Conservation (phyloP, 2,329 filamentous ascomycete species). For the Colletotrichum tamarilloi region DNA sequence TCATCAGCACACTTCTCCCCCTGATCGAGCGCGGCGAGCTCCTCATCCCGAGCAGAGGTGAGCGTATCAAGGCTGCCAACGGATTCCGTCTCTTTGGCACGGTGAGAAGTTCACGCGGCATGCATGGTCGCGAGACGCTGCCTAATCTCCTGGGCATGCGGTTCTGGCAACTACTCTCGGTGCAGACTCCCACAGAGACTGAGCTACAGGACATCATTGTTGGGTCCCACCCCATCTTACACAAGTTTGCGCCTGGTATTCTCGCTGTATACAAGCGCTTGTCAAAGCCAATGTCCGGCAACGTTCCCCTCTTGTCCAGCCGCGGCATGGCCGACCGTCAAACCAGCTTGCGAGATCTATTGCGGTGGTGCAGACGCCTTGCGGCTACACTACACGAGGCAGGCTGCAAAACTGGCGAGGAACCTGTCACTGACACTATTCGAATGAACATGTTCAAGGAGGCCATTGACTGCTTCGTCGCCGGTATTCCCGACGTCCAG, state of each 20-base stretch:
- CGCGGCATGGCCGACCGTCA: conserved; percentile 61
- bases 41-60: conserved; percentile 87
- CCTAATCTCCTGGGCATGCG: conserved; percentile 84
- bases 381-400: conserved; percentile 72
- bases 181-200: conserved; percentile 71
- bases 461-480: conserved; percentile 91
- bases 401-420: conserved; percentile 70
- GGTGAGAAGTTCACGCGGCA: conserved; percentile 79
- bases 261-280: conserved; percentile 69
- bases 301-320: conserved; percentile 50
- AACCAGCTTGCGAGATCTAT: conserved; percentile 79
- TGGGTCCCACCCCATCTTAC: conserved; percentile 76
- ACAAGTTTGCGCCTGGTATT: conserved; percentile 69
- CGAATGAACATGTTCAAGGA: conserved; percentile 92
- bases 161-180: conserved; percentile 84
- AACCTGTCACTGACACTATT: conserved; percentile 77
- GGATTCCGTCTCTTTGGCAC: conserved; percentile 95
- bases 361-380: conserved; percentile 91
- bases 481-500: conserved; percentile 76
- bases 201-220: conserved; percentile 83
- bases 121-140: conserved; percentile 73
- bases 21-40: conserved; percentile 94
- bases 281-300: conserved; percentile 50
- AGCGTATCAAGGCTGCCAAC: conserved; percentile 83
- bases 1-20: conserved; percentile 91